These are phyloP conservation scores for Mallotus repandus DNA, from an alignment of 441 rosid species.

Conservation along the genomic window DNA sequence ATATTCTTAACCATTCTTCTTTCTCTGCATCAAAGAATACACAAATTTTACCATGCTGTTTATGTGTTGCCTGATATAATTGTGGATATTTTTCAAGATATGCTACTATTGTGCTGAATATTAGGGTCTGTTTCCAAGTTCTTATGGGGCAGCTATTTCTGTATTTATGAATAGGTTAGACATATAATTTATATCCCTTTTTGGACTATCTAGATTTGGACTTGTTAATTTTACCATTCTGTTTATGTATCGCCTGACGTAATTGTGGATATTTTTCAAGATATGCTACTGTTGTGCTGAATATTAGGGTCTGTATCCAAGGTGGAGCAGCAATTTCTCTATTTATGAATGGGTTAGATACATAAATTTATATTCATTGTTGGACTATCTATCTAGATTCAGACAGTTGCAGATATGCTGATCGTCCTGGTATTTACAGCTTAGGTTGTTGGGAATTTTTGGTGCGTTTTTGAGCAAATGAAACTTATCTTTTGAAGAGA, in stretches of 20 bases:
- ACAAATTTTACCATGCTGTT: background rate
- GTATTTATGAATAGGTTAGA: slow-evolving; percentile 15
- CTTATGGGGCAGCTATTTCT: slow-evolving; percentile 10
- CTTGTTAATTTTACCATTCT: background rate
- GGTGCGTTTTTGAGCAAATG: slow-evolving; percentile 13
- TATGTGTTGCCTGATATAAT: background rate
- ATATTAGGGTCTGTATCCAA: slow-evolving; percentile 14
- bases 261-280: background rate
- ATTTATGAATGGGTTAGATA: slow-evolving; percentile 15
- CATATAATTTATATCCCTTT: slow-evolving; percentile 13
- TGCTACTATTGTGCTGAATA: slow-evolving; percentile 13
- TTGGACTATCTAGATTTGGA: slow-evolving; percentile 29
- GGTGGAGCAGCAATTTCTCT: slow-evolving; percentile 9
- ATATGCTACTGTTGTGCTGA: slow-evolving; percentile 9
- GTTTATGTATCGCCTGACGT: background rate
- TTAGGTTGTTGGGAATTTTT: slow-evolving; percentile 20
- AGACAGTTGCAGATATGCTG: slow-evolving; percentile 35
- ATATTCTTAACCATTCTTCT: background rate
- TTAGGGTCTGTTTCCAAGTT: slow-evolving; percentile 9
- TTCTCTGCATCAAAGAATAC: background rate
- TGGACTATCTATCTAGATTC: slow-evolving; percentile 29
- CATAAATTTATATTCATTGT: slow-evolving; percentile 16
- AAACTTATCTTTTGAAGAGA: slow-evolving; percentile 24
- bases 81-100: background rate
- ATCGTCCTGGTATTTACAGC: slow-evolving; percentile 21